Base-by-base conservation (phyloP, 2,329 filamentous ascomycete genomes). In the Exophiala xenobiotica region DNA sequence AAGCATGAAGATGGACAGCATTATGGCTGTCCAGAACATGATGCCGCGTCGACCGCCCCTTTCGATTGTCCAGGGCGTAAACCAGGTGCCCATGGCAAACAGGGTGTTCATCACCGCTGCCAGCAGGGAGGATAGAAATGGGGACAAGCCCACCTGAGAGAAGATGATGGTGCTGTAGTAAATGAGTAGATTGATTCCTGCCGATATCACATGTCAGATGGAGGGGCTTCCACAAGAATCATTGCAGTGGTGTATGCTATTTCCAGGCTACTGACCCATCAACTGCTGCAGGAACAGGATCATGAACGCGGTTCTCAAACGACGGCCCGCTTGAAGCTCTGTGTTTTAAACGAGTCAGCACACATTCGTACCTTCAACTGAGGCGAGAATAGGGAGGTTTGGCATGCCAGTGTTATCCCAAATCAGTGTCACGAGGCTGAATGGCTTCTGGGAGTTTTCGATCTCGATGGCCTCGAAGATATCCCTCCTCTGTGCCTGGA, bases 1-100 rank as follows among this genome's bases (percentile, higher is more conserved):
- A 2, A 83, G 78, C 86, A 89, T 89, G 47, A 80, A 82, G 1
- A 77, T 65, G 27, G 82, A 82, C 72, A 85, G 83, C 0, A 82
- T n/a, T 82, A 79, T 70, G 0, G 82, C 82, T 47, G 87, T 86
- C 57, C 88, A 81, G 11, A 90, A 69, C 85, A 90, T 90, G 55
- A 90, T 78, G 62, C 81, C 79, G 14, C 86, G 78, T 26, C 87
- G 73, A n/a, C 77, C 77, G 43, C 75, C 67, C 46, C 69, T 73
- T 60, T 79, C 76, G 50, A 78, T 74, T 4, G 72, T 73, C 56
- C 77, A 76, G 23, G 79, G 70, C 3, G 76, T 71, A 24, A 79
- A 65, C 65, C 70, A 74, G 1, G 76, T 78, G 1, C 75, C 76
- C 24, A 77, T 45, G 58, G 78, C 79, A 61, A 79, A 79, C 53